Base-by-base conservation (phyloP, 371 early-diverging fungal species). In the Cladochytrium tenue region DNA sequence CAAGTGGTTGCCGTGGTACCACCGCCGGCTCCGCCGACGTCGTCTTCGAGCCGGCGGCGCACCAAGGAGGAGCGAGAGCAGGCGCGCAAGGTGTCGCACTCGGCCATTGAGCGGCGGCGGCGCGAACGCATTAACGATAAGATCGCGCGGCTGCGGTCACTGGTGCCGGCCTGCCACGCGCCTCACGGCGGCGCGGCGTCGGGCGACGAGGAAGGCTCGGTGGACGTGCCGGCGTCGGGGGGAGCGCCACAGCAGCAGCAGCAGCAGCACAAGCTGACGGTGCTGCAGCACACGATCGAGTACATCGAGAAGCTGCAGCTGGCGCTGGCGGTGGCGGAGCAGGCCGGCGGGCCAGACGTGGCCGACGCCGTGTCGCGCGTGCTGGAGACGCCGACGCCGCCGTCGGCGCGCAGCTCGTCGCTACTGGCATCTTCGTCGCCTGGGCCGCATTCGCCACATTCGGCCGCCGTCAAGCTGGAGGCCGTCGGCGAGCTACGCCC, bases 111-210 rank as follows among this genome's bases (percentile, higher is more conserved):
- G 64, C 81, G 90, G 28, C 81, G 90, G 2, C 80, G 92, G 43
- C 86, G 92, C 43, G 91, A 92, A 60, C 80, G 86, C 31, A 90
- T 90, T 73, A 90, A 92, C 66, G 89, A 89, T 70, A 80, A 84
- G 75, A 83, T 84, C 51, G 53, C 77, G 56, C 78, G 77, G 34
- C 74, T 85, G 55, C 79, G 77, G 64, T 64, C 67, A 36, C 65
- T 83, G 15, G 77, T 83, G 3, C 86, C 85, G 2, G 62, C 76
- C 32, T 89, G 89, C 66, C 81, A 80, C 2, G 81, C 87, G 62
- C 32, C 20, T 4, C 13, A 5, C 13, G 52, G 23, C 28, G 58
- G 15, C 43, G 32, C 43, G 13, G 43, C 43, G 7, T 43, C 43
- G 13, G 7, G 13, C 57, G 53, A 56, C 43, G 43, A 7, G 23